Evolutionary conservation across 805 yeast species (phyloP).

Genomic region (Isabelozyma gotoi): DNA sequence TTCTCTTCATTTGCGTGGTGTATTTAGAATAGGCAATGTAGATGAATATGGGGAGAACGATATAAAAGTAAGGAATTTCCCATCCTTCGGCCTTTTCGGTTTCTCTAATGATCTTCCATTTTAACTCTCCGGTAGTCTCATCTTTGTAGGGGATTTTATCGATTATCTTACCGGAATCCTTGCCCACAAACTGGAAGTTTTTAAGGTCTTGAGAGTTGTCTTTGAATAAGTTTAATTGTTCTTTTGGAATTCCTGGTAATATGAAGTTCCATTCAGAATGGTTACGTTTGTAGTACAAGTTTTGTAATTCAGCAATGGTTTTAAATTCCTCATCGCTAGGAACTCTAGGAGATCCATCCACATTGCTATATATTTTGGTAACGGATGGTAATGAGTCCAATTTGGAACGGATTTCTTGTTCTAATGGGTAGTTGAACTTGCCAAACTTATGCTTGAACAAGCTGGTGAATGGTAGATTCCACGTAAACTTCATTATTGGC

Average conservation of each 20-base stretch:
- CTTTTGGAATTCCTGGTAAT: slow-evolving; percentile 48
- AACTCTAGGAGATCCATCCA: slow-evolving; percentile 71
- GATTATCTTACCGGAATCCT: slow-evolving; percentile 57
- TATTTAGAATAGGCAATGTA: slow-evolving; percentile 52
- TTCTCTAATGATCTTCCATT: slow-evolving; percentile 76
- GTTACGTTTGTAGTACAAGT: slow-evolving; percentile 56
- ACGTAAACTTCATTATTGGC: slow-evolving; percentile 37
- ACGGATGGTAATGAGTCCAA: slow-evolving; percentile 65
- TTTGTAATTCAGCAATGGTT: slow-evolving; percentile 68
- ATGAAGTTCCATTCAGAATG: slow-evolving; percentile 50
- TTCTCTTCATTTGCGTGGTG: slow-evolving; percentile 41
- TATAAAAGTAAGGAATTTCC: slow-evolving; percentile 72
- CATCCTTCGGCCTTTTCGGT: slow-evolving; percentile 77
- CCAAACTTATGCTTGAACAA: slow-evolving; percentile 38
- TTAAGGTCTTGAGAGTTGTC: slow-evolving; percentile 63
- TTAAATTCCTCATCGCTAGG: slow-evolving; percentile 72
- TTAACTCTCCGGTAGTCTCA: slow-evolving; percentile 71
- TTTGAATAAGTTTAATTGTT: slow-evolving; percentile 53
- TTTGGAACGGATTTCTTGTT: slow-evolving; percentile 59
- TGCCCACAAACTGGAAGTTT: slow-evolving; percentile 52
- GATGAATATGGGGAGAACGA: slow-evolving; percentile 69
- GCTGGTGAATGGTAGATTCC: slow-evolving; percentile 39
- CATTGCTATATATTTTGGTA: slow-evolving; percentile 65
- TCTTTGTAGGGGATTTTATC: slow-evolving; percentile 86
- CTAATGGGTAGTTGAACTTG: slow-evolving; percentile 49